Evolutionary conservation across 345 rosid species (phyloP).

Genomic region (sweet orange (Citrus sinensis)): DVS_A1.0 CM039169.1:3638001-3638500

Average conservation of each 20-base stretch:
- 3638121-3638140: conserved; percentile 44
- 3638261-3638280: conserved; percentile 72
- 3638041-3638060: conserved; percentile 65
- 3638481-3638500: conserved; percentile 2
- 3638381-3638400: background rate
- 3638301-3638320: conserved; percentile 49
- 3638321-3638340: conserved; percentile 90
- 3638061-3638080: conserved; percentile 66
- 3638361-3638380: conserved; percentile 68
- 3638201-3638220: conserved; percentile 36
- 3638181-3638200: conserved; percentile 14
- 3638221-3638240: conserved; percentile 59
- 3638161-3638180: background rate
- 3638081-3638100: conserved; percentile 76
- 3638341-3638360: conserved; percentile 79
- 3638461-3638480: background rate
- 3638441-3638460: background rate
- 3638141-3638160: background rate
- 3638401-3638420: background rate
- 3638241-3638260: conserved; percentile 89
- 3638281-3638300: conserved; percentile 65
- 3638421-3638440: background rate
- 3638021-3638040: conserved; percentile 88
- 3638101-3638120: conserved; percentile 51
- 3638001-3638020: conserved; percentile 77